Percentiles rank a stretch among this genome's conserved stretches.
Conservation (phyloP, 768 basidiomycete species). For the Suillus discolor region DNA sequence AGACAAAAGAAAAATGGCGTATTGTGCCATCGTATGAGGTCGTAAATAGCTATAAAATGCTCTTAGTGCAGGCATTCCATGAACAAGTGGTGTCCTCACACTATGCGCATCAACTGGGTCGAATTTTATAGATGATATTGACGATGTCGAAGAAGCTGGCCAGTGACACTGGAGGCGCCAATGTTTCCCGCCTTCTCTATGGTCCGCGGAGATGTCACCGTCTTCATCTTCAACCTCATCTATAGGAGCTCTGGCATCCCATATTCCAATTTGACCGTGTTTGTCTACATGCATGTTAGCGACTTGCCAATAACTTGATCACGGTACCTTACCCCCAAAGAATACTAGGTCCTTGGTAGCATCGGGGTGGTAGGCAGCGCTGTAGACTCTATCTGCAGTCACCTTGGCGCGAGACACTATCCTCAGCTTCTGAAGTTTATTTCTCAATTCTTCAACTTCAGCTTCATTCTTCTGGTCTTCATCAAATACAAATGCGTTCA, state of each 20-base stretch:
- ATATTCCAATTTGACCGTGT: conserved; percentile 80
- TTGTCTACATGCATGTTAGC: conserved; percentile 56
- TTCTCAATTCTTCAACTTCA: conserved; percentile 55
- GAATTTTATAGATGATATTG: conserved; percentile 76
- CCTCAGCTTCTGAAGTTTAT: conserved; percentile 56
- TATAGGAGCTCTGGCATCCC: conserved; percentile 76
- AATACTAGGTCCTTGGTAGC: conserved; percentile 81
- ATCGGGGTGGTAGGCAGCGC: conserved; percentile 81
- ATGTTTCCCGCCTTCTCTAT: conserved; percentile 69
- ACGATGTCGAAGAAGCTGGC: conserved; percentile 80
- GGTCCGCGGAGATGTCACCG: conserved; percentile 42
- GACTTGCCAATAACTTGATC: not conserved
- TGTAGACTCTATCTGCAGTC: conserved; percentile 72
- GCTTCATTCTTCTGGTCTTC: conserved; percentile 47
- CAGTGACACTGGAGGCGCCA: conserved; percentile 84
- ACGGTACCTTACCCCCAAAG: conserved; percentile 63
- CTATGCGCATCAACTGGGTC: conserved; percentile 76
- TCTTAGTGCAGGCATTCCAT: not conserved
- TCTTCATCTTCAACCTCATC: conserved; percentile 74
- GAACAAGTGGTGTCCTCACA: conserved; percentile 40
- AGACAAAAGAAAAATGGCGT: conserved; percentile 70
- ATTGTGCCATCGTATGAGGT: conserved; percentile 83
- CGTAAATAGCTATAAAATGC: conserved; percentile 62
- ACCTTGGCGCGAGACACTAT: conserved; percentile 83
- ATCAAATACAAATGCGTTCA: conserved; percentile 56